Evolutionary conservation across 1,139 yeast genomes (phyloP), one percentile per base, ranked within the genome.

Genomic region (Suhomyces yuchorum): DNA sequence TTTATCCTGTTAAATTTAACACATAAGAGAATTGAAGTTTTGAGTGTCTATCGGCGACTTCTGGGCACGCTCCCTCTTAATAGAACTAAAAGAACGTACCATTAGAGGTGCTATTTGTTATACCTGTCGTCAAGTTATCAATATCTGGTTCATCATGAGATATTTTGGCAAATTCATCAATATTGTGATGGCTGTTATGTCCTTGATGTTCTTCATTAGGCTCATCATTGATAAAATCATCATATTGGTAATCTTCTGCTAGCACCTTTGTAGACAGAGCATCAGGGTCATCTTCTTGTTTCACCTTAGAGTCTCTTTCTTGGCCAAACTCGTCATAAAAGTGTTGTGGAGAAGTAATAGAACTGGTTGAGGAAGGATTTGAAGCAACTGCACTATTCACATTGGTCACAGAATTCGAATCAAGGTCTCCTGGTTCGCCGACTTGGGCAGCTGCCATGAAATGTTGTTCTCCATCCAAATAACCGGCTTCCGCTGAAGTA

Each of bases 41-140:
- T 39, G 22, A 22, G 37, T 30, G 26, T 37, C 39, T 37, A 37
- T 37, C 15, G 18, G 37, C 24, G 39, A 36, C 39, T 28, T 34
- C 19, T 18, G 24, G 17, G 14, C 9, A 15, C 9, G 26, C 23
- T 30, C 34, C 30, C 14, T 11, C 30, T 5, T 20, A 26, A 18
- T 1, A 8, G 18, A 12, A 8, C 35, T 47, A 59, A 41, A 56
- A 58, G 46, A 56, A 60, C 8, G 50, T 52, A 8, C 52, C 55
- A 37, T 55, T 54, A 22, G 56, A 42, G 22, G 61, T 59, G 50
- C 58, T 57, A 36, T 53, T 54, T 8, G 67, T 53, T 23, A 70
- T 69, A 15, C 68, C 73, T 8, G 71, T 68, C 4, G 73, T 55
- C 47, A 70, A 58, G 7, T 66, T 58, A 43, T 67, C 74, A 22